Evolutionary conservation across 768 basidiomycete genomes (phyloP).

Genomic region (Gymnopilus dilepis): DNA sequence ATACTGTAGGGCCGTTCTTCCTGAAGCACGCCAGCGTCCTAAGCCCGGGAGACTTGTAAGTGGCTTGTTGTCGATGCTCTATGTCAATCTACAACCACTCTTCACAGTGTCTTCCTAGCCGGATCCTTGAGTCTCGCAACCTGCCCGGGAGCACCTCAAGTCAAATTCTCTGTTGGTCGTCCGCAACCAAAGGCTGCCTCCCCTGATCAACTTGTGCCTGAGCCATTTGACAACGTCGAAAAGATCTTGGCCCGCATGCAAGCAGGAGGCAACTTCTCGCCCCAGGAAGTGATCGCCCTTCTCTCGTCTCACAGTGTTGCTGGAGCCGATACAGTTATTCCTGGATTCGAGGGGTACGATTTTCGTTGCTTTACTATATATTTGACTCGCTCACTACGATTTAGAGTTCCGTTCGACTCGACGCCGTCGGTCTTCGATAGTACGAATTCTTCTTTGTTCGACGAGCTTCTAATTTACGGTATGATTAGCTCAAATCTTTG

Average conservation of each 20-base stretch:
- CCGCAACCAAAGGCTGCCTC: constrained; percentile 36
- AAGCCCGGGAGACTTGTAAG: constrained; percentile 15
- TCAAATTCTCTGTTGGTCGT: constrained; percentile 46
- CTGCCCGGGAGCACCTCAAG: constrained; percentile 47
- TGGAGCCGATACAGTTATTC: constrained; percentile 38
- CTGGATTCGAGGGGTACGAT: constrained; percentile 19
- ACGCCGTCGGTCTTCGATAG: constrained; percentile 48
- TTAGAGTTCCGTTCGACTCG: constrained; percentile 41
- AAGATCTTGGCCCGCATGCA: constrained; percentile 37
- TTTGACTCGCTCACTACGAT: not conserved
- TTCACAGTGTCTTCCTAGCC: constrained; percentile 33
- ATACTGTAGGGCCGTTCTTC: constrained; percentile 10
- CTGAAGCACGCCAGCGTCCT: constrained; percentile 6
- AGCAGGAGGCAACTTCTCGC: constrained; percentile 38
- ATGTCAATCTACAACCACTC: not conserved
- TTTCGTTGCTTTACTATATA: not conserved
- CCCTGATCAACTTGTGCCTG: constrained; percentile 25
- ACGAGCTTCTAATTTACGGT: no score
- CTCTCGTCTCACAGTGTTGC: constrained; percentile 32
- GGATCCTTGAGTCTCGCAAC: constrained; percentile 45
- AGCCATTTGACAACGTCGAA: constrained; percentile 30
- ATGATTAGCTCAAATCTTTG: constrained; percentile 41
- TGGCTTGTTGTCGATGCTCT: not conserved
- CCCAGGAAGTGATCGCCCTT: constrained; percentile 40
- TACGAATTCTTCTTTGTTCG: not conserved